Percentiles rank a stretch among this genome's conserved stretches.
Conservation (phyloP, 345 rosid species). For the Eutrema heterophyllum region DNA sequence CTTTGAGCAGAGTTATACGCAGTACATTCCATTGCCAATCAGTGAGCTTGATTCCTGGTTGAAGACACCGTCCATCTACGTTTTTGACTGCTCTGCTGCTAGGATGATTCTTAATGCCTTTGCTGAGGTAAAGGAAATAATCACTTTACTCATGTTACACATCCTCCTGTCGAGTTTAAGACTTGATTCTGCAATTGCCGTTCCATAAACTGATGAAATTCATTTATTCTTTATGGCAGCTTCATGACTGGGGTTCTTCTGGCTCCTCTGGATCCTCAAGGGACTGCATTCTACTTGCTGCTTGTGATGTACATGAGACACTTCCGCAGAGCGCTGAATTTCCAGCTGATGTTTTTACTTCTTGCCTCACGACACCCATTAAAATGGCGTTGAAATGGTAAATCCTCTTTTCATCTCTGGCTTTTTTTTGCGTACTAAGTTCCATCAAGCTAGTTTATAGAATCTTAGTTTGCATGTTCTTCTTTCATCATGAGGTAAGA, state of each 20-base stretch:
- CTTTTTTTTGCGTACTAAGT: background rate
- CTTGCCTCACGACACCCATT: slow-evolving; percentile 98
- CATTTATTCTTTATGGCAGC: slow-evolving; percentile 40
- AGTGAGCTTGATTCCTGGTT: slow-evolving; percentile 98
- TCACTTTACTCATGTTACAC: background rate
- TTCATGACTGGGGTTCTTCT: slow-evolving; percentile 72
- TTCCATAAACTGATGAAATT: slow-evolving; percentile 8
- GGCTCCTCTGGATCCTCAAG: slow-evolving; percentile 59
- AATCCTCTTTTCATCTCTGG: slow-evolving; percentile 13
- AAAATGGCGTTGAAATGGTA: slow-evolving; percentile 99
- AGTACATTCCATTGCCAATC: slow-evolving; percentile 90
- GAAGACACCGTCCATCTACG: slow-evolving; percentile 94
- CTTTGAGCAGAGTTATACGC: slow-evolving; percentile 79
- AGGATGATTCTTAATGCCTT: slow-evolving; percentile 95
- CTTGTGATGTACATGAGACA: slow-evolving; percentile 99
- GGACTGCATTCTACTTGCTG: slow-evolving; percentile 97
- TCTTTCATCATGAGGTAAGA: background rate
- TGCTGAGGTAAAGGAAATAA: slow-evolving; percentile 55
- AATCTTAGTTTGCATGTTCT: slow-evolving; percentile 3
- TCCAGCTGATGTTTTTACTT: slow-evolving; percentile 98
- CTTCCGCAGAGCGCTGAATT: slow-evolving; percentile 97
- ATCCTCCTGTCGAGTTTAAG: slow-evolving; percentile 3
- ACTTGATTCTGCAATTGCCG: slow-evolving; percentile 11
- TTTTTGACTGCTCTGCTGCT: slow-evolving; percentile 99
- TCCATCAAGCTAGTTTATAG: background rate